Conservation (phyloP, 2,329 filamentous ascomycete species). For the Truncatella angustata region DNA sequence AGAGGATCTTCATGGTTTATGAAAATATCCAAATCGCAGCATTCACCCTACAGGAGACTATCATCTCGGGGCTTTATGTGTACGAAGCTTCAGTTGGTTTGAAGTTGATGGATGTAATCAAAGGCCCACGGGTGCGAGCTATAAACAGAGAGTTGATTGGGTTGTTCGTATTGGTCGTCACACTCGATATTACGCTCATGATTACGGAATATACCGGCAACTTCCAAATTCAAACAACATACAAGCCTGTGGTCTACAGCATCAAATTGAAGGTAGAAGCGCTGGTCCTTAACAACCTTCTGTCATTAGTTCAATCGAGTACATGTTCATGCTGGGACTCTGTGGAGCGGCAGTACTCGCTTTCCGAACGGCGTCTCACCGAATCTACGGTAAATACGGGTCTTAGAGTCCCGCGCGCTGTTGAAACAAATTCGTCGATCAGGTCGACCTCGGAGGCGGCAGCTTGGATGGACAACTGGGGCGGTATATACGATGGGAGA, state of each 20-base stretch:
- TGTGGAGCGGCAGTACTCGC: not conserved
- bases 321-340: not conserved
- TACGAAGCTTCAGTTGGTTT: slow-evolving; percentile 43
- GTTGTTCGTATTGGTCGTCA: slow-evolving; percentile 40
- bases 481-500: slow-evolving; percentile 3
- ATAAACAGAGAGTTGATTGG: slow-evolving; percentile 41
- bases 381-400: not conserved
- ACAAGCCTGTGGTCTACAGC: slow-evolving; percentile 41
- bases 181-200: slow-evolving; percentile 38
- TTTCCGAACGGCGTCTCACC: not conserved
- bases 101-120: slow-evolving; percentile 28
- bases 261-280: slow-evolving; percentile 55
- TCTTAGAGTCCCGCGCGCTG: not conserved
- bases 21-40: slow-evolving; percentile 38
- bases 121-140: slow-evolving; percentile 19
- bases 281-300: slow-evolving; percentile 42
- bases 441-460: not conserved
- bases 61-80: slow-evolving; percentile 49
- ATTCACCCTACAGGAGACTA: slow-evolving; percentile 42
- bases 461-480: not conserved
- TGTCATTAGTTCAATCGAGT: not conserved
- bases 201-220: slow-evolving; percentile 37
- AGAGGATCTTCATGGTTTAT: slow-evolving; percentile 16
- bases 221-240: slow-evolving; percentile 36
- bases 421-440: not conserved